Evolutionary conservation across 257 asterid genomes (phyloP).

Genomic region (Solanum peruvianum): DNA sequence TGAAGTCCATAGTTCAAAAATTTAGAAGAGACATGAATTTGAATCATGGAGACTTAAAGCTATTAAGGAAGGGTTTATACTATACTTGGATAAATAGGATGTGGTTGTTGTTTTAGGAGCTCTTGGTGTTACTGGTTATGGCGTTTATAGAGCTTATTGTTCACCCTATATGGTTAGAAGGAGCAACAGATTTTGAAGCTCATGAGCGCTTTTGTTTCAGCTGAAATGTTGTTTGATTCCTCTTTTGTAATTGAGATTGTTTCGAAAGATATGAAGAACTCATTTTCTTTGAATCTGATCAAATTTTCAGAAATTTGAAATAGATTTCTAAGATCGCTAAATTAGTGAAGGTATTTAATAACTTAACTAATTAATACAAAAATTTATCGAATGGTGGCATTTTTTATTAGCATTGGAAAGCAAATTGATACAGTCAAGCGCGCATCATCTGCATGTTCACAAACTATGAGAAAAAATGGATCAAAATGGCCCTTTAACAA

Average conservation of each 20-base stretch:
- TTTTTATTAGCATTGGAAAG: too few species aligned
- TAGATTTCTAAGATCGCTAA: slow-evolving; percentile 40
- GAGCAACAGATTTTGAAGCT: slow-evolving; percentile 35
- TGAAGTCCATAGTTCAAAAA: background rate
- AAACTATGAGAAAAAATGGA: too few species aligned
- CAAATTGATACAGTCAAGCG: too few species aligned
- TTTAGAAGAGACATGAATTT: background rate
- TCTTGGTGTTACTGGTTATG: slow-evolving; percentile 40
- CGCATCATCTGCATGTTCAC: too few species aligned
- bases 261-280: slow-evolving; percentile 46
- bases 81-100: slow-evolving; percentile 21
- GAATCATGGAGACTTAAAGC: slow-evolving; percentile 23
- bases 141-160: slow-evolving; percentile 29
- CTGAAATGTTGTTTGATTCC: slow-evolving; percentile 50
- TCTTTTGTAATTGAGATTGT: slow-evolving; percentile 42
- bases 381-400: too few species aligned
- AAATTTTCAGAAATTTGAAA: slow-evolving; percentile 23
- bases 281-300: background rate
- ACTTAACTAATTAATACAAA: too few species aligned
- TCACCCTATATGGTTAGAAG: slow-evolving; percentile 40
- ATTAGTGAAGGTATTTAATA: slow-evolving; percentile 1
- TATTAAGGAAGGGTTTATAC: slow-evolving; percentile 17
- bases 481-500: too few species aligned
- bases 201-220: slow-evolving; percentile 22
- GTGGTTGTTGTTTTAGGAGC: slow-evolving; percentile 36